Evolutionary conservation across 257 asterid genomes (phyloP).

Genomic region (Nicotiana undulata): DNA sequence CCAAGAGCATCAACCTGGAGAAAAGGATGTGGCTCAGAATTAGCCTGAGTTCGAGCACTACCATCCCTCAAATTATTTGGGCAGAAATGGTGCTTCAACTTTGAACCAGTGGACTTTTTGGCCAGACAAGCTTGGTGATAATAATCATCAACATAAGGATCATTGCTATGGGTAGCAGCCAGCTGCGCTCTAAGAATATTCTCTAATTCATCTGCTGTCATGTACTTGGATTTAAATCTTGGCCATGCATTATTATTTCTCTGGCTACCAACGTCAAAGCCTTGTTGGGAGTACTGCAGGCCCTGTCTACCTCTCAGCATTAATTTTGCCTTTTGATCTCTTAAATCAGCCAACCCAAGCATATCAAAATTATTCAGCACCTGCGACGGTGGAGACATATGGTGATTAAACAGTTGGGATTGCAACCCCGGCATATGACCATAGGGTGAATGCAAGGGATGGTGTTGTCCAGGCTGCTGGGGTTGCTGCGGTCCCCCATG

Average conservation of each 20-base stretch:
- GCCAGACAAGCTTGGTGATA: conserved; percentile 91
- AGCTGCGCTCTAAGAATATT: conserved; percentile 78
- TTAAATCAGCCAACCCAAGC: conserved; percentile 56
- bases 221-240: conserved; percentile 67
- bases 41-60: conserved; percentile 52
- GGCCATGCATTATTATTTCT: conserved; percentile 57
- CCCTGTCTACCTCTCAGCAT: conserved; percentile 53
- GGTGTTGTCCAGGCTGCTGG: conserved; percentile 58
- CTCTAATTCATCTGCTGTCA: conserved; percentile 81
- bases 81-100: conserved; percentile 82
- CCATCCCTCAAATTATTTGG: conserved; percentile 61
- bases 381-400: conserved; percentile 50
- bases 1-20: conserved; percentile 97
- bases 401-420: conserved; percentile 47
- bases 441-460: conserved; percentile 47
- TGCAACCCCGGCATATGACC: conserved; percentile 51
- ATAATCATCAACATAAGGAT: conserved; percentile 89
- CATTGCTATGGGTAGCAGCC: conserved; percentile 85
- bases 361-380: conserved; percentile 53
- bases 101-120: conserved; percentile 57
- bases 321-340: conserved; percentile 63
- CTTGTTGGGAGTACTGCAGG: conserved; percentile 44
- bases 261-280: conserved; percentile 38
- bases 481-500: conserved; percentile 57
- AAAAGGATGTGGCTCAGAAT: conserved; percentile 73